These are phyloP conservation scores for Cladosporium sp. DNA, from an alignment of 2,329 filamentous ascomycete genomes.

Conservation along the genomic window DNA sequence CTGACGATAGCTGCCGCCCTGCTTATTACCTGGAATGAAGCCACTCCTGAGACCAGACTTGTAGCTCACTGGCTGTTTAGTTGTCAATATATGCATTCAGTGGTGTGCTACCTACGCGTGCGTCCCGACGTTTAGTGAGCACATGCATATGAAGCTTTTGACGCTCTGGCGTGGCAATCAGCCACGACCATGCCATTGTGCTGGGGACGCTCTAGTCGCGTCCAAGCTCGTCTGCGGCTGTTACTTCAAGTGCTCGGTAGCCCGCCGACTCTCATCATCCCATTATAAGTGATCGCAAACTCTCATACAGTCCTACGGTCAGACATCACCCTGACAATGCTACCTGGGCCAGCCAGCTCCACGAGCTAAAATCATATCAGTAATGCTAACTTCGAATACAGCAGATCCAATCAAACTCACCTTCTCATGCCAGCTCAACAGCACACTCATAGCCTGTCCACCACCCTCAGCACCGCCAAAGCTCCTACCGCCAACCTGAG, in stretches of 20 bases:
- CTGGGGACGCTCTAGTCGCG: background rate
- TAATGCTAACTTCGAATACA: background rate
- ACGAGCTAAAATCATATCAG: conserved; percentile 59
- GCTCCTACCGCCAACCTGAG: conserved; percentile 60
- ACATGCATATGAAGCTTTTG: background rate
- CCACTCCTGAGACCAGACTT: background rate
- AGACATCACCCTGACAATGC: conserved; percentile 92
- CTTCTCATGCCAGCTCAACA: conserved; percentile 99
- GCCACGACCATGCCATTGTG: background rate
- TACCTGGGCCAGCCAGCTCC: conserved; percentile 83
- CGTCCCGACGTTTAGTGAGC: background rate
- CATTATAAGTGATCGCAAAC: background rate
- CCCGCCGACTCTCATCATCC: background rate
- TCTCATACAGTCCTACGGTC: conserved; percentile 84
- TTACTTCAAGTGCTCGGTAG: background rate
- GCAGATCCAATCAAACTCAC: conserved; percentile 32
- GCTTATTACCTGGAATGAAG: background rate
- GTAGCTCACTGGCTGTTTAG: background rate
- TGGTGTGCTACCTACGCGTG: background rate
- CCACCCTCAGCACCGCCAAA: conserved; percentile 66
- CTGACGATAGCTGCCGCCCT: background rate
- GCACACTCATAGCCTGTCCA: conserved; percentile 89
- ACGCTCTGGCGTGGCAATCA: background rate
- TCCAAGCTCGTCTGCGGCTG: background rate
- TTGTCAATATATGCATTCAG: background rate